A percentile compares a stretch with the other conserved stretches of the same genome.
Conservation (phyloP, 345 rosid species). For the Eucalyptus virginea region DNA sequence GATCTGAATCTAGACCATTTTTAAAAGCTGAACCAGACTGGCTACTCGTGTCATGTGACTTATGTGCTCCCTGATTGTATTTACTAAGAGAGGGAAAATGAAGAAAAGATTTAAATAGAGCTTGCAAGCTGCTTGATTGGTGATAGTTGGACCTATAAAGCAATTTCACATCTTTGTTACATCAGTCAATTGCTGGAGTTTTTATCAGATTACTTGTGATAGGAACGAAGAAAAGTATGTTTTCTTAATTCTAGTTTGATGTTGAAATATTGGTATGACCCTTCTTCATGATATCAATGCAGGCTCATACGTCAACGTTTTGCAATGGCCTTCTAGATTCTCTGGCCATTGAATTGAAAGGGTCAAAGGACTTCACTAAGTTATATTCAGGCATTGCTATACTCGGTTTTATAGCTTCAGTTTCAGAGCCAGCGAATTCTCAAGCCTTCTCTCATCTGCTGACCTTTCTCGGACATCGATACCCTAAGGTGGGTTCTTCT, state of each 20-base stretch:
- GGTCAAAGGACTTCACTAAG: conserved; percentile 66
- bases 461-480: conserved; percentile 60
- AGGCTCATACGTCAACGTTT: conserved; percentile 45
- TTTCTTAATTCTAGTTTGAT: neutral
- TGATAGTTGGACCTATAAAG: neutral
- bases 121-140: neutral
- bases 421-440: conserved; percentile 31
- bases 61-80: neutral
- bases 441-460: conserved; percentile 62
- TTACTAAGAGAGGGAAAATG: neutral
- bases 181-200: neutral
- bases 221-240: neutral
- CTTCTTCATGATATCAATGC: neutral
- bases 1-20: neutral
- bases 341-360: conserved; percentile 57
- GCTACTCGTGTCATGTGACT: neutral
- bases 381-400: conserved; percentile 56
- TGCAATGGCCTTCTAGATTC: conserved; percentile 57
- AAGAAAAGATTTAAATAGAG: neutral
- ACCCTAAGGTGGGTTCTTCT: conserved; percentile 53
- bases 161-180: neutral
- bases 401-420: conserved; percentile 68
- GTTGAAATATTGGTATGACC: neutral
- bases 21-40: neutral
- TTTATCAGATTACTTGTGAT: neutral